These are phyloP conservation scores for Claviceps citrina DNA, from an alignment of 2,329 filamentous ascomycete genomes.

Conservation along the genomic window DNA sequence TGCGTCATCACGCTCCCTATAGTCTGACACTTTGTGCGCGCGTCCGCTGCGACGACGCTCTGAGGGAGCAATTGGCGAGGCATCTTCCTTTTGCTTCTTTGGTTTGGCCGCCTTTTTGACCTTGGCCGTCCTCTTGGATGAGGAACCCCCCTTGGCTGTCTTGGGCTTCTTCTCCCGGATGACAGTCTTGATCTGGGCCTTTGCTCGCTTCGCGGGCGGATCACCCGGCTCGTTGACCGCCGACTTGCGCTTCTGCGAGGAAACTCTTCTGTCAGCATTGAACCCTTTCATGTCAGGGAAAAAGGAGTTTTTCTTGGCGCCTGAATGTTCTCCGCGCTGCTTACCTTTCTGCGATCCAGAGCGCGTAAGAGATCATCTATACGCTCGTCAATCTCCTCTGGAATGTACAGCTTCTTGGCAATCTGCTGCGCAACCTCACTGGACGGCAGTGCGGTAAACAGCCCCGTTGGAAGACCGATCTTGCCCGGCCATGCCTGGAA, in stretches of 20 bases:
- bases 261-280: conserved; percentile 13
- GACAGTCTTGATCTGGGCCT: conserved; percentile 22
- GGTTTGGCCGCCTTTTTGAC: conserved; percentile 15
- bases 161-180: conserved; percentile 25
- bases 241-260: conserved; percentile 41
- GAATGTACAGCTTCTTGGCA: conserved; percentile 70
- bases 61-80: conserved; percentile 18
- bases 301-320: too few species aligned
- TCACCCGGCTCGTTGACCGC: conserved; percentile 33
- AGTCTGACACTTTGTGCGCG: conserved; percentile 29
- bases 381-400: conserved; percentile 58
- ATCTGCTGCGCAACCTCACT: conserved; percentile 72
- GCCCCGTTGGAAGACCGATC: conserved; percentile 60
- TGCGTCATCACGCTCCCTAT: conserved; percentile 40
- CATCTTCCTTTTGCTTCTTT: conserved; percentile 18
- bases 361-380: conserved; percentile 52
- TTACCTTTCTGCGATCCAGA: conserved; percentile 58
- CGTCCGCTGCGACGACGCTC: conserved; percentile 44
- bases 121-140: conserved; percentile 14
- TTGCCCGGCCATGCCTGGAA: conserved; percentile 74
- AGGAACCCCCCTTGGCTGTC: conserved; percentile 16
- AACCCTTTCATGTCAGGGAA: too few species aligned
- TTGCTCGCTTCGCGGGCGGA: conserved; percentile 24
- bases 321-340: not conserved
- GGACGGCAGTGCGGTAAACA: conserved; percentile 61